Evolutionary conservation across 2,329 filamentous ascomycete species (phyloP).

Genomic region (Neocatenulostroma microsporum): DNA sequence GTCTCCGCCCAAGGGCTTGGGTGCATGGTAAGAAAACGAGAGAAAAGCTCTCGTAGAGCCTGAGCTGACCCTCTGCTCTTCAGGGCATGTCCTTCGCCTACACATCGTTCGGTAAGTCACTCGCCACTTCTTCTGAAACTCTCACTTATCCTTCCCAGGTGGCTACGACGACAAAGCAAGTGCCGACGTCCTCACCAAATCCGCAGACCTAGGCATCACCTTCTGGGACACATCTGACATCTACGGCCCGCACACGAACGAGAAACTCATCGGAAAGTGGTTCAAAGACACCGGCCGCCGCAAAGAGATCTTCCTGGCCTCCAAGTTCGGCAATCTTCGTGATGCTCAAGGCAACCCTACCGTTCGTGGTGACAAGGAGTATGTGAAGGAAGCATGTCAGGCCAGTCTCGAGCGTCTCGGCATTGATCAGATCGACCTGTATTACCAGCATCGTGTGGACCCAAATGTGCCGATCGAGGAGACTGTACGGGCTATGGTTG

Average conservation of each 20-base stretch:
- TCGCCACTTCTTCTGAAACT: too few relatives aligned
- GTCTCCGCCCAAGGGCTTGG: conserved; percentile 28
- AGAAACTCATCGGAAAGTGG: conserved; percentile 33
- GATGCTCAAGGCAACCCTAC: conserved; percentile 12
- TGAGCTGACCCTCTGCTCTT: too few relatives aligned
- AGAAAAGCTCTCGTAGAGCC: too few relatives aligned
- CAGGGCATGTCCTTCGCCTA: conserved; percentile 31
- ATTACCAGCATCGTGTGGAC: conserved; percentile 41
- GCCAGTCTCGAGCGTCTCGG: conserved; percentile 31
- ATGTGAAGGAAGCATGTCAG: conserved; percentile 30
- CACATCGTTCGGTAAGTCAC: conserved; percentile 15
- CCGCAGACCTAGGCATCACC: conserved; percentile 22
- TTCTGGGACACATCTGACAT: conserved; percentile 26
- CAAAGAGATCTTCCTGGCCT: conserved; percentile 35
- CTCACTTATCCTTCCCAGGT: conserved; percentile 9
- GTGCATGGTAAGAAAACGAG: too few relatives aligned
- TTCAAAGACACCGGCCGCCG: conserved; percentile 33
- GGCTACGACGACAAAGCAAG: conserved; percentile 24
- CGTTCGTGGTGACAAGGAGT: conserved; percentile 32
- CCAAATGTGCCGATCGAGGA: conserved; percentile 38
- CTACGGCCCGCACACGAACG: conserved; percentile 26
- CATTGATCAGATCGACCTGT: conserved; percentile 35
- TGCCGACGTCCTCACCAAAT: conserved; percentile 19
- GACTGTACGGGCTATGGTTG: conserved; percentile 37
- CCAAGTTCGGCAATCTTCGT: conserved; percentile 31